Evolutionary conservation across 2,329 filamentous ascomycete genomes (phyloP), one percentile per base, ranked within the genome.

Genomic region (Colletotrichum sp.): DNA sequence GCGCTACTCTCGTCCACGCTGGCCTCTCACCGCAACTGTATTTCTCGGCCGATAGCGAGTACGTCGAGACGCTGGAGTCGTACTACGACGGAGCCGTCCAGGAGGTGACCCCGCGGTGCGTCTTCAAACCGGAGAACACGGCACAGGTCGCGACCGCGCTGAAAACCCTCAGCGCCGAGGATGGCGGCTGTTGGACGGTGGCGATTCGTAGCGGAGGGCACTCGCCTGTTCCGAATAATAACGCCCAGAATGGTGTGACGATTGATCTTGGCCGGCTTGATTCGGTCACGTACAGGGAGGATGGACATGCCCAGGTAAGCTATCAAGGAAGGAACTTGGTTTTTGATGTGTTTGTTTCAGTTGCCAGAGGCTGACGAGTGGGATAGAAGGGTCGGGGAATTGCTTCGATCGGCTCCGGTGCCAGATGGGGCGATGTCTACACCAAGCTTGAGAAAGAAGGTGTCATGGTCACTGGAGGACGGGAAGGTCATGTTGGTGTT

Each of bases 131-230:
- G 6, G 68, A 67, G 24, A 70, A 61, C 4, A 66, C 66, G 1
- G 24, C 43, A 18, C 66, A 76, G 6, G 70, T 73, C 7, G 30
- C 74, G 6, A 60, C 26, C 18, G 70, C 61, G 1, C 38, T 76
- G 36, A 64, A 18, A 32, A 38, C 62, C 18, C 55, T 76, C 34
- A 72, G 61, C n/a, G 10, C 34, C 5, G 34, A 52, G 43, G 32
- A 28, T 15, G 62, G 70, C 9, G 52, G 26, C 8, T 72, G 70
- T 18, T 84, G 83, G 61, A 79, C 78, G 5, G 87, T 87, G 73
- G 85, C 83, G n/a, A 82, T 87, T 32, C 81, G 84, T 4, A 81
- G 82, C 24, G 85, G 86, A 26, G 84, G 85, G 6, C 84, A 86
- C 61, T 83, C 79, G 28, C 78, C 79, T 48, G 82, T 81, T 34